Percentiles rank a stretch among this genome's conserved stretches.
Evolutionary conservation across 192 early-diverging fungal species (phyloP).

Genomic region (Entrophospora sp.): DNA sequence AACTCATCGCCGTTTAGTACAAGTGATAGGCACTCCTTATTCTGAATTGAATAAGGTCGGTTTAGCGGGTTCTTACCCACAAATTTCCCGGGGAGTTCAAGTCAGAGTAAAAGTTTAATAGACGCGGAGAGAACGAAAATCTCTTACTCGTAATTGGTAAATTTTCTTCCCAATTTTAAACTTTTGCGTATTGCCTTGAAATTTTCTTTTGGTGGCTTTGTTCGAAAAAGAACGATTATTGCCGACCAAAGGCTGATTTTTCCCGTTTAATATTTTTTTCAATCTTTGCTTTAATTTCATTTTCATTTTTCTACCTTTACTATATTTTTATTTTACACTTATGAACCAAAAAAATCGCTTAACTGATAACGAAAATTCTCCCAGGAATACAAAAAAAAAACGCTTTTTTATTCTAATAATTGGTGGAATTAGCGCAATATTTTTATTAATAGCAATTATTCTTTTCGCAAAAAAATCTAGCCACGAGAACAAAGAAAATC

Average conservation of each 20-base stretch:
- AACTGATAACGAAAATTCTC: no score
- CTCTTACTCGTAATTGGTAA: no score
- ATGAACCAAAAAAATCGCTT: background rate
- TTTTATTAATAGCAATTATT: background rate
- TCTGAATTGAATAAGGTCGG: background rate
- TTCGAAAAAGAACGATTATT: background rate
- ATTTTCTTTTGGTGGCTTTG: background rate
- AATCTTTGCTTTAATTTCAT: no score
- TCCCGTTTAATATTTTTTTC: background rate
- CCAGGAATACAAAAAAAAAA: conserved; percentile 9
- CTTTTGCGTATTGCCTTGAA: background rate
- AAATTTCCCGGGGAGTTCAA: no score
- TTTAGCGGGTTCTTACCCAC: no score
- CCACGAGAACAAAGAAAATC: background rate
- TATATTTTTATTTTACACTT: background rate
- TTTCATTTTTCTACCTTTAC: no score
- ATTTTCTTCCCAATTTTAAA: no score
- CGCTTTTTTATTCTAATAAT: background rate
- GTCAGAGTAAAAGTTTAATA: no score
- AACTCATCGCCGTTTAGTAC: background rate
- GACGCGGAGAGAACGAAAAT: no score
- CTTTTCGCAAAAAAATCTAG: background rate
- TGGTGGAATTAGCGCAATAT: background rate
- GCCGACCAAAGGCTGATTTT: background rate
- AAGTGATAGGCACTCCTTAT: background rate